phyloP scores from a whole-genome alignment of 345 rosid genomes.

The Brassica juncea region DNA sequence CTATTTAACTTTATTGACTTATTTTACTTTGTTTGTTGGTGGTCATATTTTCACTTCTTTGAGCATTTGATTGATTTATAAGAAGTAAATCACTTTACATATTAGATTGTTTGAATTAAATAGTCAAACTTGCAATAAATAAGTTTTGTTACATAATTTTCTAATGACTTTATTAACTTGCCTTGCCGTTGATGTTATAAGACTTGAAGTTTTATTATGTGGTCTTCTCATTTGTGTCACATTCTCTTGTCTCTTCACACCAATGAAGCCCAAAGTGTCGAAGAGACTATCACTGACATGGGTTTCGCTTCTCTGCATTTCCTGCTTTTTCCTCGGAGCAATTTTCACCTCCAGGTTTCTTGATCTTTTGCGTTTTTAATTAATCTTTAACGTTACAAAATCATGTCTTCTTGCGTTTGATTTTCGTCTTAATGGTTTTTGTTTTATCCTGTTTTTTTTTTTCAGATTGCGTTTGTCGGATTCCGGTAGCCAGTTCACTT shows the following conservation, averaged over 20 bases:
- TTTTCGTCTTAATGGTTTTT: not conserved
- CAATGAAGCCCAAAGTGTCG: conserved; percentile 65
- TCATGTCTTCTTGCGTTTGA: not conserved
- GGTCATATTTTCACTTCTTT: conserved; percentile 15
- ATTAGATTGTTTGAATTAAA: conserved; percentile 14
- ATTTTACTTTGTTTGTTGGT: not conserved
- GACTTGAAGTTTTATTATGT: conserved; percentile 7
- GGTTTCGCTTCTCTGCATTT: conserved; percentile 71
- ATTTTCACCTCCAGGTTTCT: conserved; percentile 71
- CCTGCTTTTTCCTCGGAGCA: conserved; percentile 73
- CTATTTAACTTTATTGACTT: not conserved
- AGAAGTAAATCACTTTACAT: conserved; percentile 29
- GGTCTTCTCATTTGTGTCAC: conserved; percentile 6
- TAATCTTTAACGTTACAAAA: conserved; percentile 7
- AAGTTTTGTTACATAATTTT: conserved; percentile 17
- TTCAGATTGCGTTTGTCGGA: conserved; percentile 36
- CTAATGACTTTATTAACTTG: not conserved
- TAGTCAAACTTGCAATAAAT: conserved; percentile 32
- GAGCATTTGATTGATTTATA: not conserved
- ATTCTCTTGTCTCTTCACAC: not conserved
- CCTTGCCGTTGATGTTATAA: conserved; percentile 8
- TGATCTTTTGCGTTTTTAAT: not conserved
- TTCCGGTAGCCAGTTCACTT: conserved; percentile 52
- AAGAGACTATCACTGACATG: conserved; percentile 55
- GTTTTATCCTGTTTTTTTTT: not conserved